Base-by-base conservation (phyloP, 1,284 basidiomycete genomes). In the Clitocybe nebularis region DNA sequence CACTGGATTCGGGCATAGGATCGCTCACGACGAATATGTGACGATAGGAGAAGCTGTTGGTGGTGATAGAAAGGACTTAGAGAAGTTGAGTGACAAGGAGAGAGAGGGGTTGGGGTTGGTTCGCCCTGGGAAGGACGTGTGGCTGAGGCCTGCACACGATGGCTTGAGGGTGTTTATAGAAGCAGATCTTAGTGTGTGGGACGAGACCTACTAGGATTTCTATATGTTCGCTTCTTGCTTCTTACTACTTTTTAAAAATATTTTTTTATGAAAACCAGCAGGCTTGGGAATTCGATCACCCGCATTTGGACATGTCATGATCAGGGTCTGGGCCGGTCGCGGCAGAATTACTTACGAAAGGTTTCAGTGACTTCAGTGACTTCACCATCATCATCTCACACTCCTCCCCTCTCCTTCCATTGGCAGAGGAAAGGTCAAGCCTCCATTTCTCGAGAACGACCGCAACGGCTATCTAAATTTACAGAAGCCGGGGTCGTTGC, bases 91-190 rank as follows among this genome's bases (percentile, higher is more conserved):
- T 4, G 59, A 59, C 26, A 60, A 48, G 25, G 74, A 75, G 52
- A 50, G 53, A 53, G 46, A 53, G 21, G 80, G 77, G 3, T 48
- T 79, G 9, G 61, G 58, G 24, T 42, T 78, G 47, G 61, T 83
- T 46, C 59, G 62, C 2, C 59, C 68, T 19, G 80, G 74, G 11
- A 54, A 69, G 43, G 49, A 54, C 1, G 56, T 74, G 8, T 88
- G 84, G 83, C 55, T 85, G 3, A 66, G 84, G 25, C 84, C 84
- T 11, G 79, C 79, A n/a, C 78, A 78, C 55, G 84, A 87, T 54
- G 85, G 84, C 2, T 58, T 88, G 44, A 67, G 74, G 23, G 63
- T 86, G 4, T 60, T 68, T 24, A 56, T 83, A 8, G 58, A 58
- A 13, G 51, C 49, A 11, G 59, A 67, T 33, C 70, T 68, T 7